Percentiles rank a stretch among this genome's conserved stretches.
Evolutionary conservation across 768 basidiomycete species (phyloP).

Genomic region (Trametes gibbosa): DNA sequence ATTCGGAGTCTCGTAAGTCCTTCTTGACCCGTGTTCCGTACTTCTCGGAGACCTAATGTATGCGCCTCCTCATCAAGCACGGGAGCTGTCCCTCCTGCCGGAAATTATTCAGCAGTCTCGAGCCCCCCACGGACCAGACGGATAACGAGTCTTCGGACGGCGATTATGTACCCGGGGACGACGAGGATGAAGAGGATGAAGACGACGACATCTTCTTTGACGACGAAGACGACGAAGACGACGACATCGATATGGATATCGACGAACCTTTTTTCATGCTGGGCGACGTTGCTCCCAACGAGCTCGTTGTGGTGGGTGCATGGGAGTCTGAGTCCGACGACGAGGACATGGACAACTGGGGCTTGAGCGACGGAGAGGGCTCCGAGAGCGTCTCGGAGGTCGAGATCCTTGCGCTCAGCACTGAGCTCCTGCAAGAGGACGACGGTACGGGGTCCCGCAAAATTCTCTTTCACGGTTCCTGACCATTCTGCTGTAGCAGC

Average conservation of each 20-base stretch:
- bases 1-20: constrained; percentile 50
- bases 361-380: constrained; percentile 37
- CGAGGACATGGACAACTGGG: constrained; percentile 36
- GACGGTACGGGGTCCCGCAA: constrained; percentile 1
- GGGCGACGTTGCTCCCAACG: constrained; percentile 24
- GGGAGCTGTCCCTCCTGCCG: constrained; percentile 73
- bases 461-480: background rate
- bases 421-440: constrained; percentile 2
- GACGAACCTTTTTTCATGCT: constrained; percentile 22
- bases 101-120: constrained; percentile 53
- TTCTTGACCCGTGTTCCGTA: constrained; percentile 6
- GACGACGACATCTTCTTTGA: constrained; percentile 43
- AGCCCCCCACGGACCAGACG: constrained; percentile 46
- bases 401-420: constrained; percentile 16
- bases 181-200: constrained; percentile 49
- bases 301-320: background rate
- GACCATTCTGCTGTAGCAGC: background rate
- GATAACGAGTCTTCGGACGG: constrained; percentile 68
- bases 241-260: constrained; percentile 38
- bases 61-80: constrained; percentile 42
- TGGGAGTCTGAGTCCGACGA: constrained; percentile 23
- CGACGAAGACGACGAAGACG: constrained; percentile 38
- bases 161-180: constrained; percentile 60
- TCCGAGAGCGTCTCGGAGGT: constrained; percentile 23
- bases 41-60: background rate